Evolutionary conservation across 1,284 basidiomycete genomes (phyloP), one percentile per base, ranked within the genome.

Genomic region (Rhodotorula sp.): DNA sequence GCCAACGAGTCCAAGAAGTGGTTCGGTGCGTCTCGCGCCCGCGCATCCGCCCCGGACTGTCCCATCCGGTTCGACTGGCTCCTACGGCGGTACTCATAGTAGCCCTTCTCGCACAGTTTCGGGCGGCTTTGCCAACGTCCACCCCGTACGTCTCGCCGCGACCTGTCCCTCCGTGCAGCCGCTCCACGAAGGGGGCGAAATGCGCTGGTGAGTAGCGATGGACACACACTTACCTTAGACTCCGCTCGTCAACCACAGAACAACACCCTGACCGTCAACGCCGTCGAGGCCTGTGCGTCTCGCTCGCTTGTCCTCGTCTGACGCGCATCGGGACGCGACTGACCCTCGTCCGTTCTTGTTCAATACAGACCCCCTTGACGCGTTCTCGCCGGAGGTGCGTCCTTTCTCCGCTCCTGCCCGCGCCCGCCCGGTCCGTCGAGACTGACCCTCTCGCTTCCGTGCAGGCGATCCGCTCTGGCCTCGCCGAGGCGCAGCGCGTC

Each of bases 211-310:
- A 1, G 56, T 19, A 23, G 21, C 17, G 42, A 42, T 34, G 45
- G 23, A 44, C 42, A 2, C 10, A 44, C 44, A 10, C 42, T 12
- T 8, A 7, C 48, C 17, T n/a, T 23, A 8, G 16, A 14, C n/a
- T n/a, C 1, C 27, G 3, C 7, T 34, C 34, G 41, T 50, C 19
- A 21, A 16, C 2, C 1, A 23, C 62, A 63, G 52, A 94, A 95
- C 86, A 99, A 98, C 87, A 89, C 88, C 78, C 86, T 99, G 71
- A 97, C 96, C 57, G 91, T 99, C 82, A 99, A 99, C 84, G 93
- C 91, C 73, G 90, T 99, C 67, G 97, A 99, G 86, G 97, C 92
- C 73, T 96, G 74, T 75, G 46, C 53, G 74, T 74, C 7, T 7
- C 9, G 9, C 52, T 44, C 21, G 12, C 23, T 21, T 41, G 23